Percentiles rank a stretch among this genome's conserved stretches.
Conservation (phyloP, 495 filamentous ascomycete genomes). For the Annulohypoxylon bovei region DNA sequence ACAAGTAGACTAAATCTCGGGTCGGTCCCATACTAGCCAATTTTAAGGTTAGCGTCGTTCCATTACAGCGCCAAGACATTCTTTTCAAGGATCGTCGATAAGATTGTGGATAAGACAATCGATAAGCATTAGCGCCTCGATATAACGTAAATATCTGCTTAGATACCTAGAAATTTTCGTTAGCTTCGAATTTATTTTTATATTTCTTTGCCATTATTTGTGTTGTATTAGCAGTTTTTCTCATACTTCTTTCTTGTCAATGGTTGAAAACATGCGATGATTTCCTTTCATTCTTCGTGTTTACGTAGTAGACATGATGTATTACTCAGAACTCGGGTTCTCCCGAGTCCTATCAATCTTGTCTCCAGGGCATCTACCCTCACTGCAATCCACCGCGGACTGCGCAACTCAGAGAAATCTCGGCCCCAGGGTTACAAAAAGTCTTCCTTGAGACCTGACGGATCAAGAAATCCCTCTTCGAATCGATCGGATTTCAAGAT, state of each 20-base stretch:
- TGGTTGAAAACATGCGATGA: conserved; percentile 40
- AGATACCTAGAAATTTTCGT: conserved; percentile 20
- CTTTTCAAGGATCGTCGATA: neutral
- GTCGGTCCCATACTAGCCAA: too few relatives aligned
- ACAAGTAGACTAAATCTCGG: too few relatives aligned
- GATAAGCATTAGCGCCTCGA: conserved; percentile 9
- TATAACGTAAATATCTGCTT: neutral
- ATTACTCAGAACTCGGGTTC: conserved; percentile 20
- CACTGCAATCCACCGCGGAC: conserved; percentile 46
- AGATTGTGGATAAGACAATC: conserved; percentile 5
- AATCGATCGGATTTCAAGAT: conserved; percentile 49
- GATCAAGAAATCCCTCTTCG: conserved; percentile 5
- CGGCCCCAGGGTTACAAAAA: conserved; percentile 37
- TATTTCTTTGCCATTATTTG: neutral
- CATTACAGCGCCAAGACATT: neutral
- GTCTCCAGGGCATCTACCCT: conserved; percentile 41
- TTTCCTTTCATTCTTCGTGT: conserved; percentile 34
- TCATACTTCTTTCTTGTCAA: neutral
- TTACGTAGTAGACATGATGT: conserved; percentile 39
- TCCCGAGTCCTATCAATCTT: conserved; percentile 8
- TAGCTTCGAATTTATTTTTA: conserved; percentile 7
- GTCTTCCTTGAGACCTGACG: conserved; percentile 20
- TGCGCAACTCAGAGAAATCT: conserved; percentile 43
- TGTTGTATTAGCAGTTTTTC: neutral
- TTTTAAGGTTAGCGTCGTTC: neutral